Conservation (phyloP, 1,284 basidiomycete species). For the Heterobasidion occidentale region DNA sequence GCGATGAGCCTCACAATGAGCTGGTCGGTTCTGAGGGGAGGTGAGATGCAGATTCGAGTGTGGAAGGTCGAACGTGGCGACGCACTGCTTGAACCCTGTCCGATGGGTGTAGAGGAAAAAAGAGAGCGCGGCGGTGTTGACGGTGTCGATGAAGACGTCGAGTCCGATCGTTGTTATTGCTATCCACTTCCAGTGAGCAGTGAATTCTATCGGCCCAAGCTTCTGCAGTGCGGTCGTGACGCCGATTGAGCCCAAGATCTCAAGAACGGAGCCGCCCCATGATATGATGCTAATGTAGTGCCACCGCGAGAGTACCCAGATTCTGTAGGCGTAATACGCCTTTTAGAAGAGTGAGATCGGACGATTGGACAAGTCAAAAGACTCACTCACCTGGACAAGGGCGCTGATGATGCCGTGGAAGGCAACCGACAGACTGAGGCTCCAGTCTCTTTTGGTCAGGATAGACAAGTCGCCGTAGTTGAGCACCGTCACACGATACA, state of each 20-base stretch:
- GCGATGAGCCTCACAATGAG: neutral
- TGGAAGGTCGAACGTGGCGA: neutral
- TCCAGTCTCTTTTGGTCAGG: neutral
- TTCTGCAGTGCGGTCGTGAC: neutral
- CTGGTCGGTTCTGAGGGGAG: neutral
- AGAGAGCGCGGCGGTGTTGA: neutral
- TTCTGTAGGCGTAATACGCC: neutral
- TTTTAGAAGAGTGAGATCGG: neutral
- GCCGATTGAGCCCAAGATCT: neutral
- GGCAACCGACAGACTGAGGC: neutral
- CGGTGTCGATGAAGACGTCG: neutral
- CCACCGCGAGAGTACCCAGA: neutral
- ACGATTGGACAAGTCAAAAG: neutral
- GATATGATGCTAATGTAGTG: neutral
- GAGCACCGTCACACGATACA: neutral
- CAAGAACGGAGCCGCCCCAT: neutral
- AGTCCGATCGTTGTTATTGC: neutral
- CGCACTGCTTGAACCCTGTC: neutral
- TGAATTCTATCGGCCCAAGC: neutral
- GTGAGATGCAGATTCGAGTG: neutral
- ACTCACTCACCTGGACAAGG: neutral
- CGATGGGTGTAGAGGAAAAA: neutral
- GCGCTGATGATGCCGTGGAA: neutral
- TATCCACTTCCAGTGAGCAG: neutral
- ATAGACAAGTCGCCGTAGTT: neutral